These are phyloP conservation scores for Basipetospora sp. DNA, from an alignment of 2,329 filamentous ascomycete species.

Conservation along the genomic window DNA sequence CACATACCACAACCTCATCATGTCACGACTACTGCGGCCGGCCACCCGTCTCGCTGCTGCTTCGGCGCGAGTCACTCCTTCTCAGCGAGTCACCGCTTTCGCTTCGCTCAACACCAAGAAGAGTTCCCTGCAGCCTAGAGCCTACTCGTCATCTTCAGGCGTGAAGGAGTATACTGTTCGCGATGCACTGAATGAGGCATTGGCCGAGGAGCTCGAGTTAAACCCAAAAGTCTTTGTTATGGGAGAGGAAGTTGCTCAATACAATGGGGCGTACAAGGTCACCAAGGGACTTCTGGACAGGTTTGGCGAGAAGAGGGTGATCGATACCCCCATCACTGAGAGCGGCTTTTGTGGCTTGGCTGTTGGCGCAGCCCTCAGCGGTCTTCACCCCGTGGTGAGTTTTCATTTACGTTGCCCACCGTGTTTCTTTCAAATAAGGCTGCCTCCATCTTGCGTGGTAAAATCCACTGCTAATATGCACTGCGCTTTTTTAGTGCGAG, in stretches of 20 bases:
- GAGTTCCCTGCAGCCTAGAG: slow-evolving; percentile 30
- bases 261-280: slow-evolving; percentile 99
- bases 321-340: slow-evolving; percentile 97
- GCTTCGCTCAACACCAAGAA: slow-evolving; percentile 10
- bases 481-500: slow-evolving; percentile 52
- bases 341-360: slow-evolving; percentile 88
- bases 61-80: slow-evolving; percentile 25
- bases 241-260: slow-evolving; percentile 97
- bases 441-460: too few relatives aligned
- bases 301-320: slow-evolving; percentile 93
- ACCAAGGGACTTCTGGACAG: slow-evolving; percentile 94
- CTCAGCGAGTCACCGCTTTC: slow-evolving; percentile 23
- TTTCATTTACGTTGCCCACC: not conserved
- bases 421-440: too few relatives aligned
- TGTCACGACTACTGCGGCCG: slow-evolving; percentile 39
- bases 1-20: slow-evolving; percentile 1
- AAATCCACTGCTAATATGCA: too few relatives aligned
- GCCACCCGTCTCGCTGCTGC: slow-evolving; percentile 34
- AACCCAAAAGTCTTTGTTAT: slow-evolving; percentile 93
- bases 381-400: slow-evolving; percentile 83
- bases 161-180: slow-evolving; percentile 90
- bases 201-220: slow-evolving; percentile 88
- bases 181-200: slow-evolving; percentile 93
- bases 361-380: slow-evolving; percentile 85
- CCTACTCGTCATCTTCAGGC: slow-evolving; percentile 43